Base-by-base conservation (phyloP, 441 rosid genomes). In the Populus hybrid region DNA sequence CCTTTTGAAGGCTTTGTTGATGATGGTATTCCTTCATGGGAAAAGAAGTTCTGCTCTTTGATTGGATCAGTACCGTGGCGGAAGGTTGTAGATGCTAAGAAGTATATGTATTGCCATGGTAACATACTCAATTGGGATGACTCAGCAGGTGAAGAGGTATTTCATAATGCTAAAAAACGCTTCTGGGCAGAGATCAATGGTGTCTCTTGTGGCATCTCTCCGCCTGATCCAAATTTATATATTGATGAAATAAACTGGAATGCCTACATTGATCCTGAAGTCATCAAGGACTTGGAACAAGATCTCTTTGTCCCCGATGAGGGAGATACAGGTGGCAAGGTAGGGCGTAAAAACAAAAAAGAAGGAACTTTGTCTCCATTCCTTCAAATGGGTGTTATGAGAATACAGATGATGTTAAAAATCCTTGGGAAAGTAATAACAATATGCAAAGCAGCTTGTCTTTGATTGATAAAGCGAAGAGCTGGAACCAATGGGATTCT, bases 11-110 rank as follows among this genome's bases (percentile, higher is more conserved):
- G 82, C 77, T 86, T 78, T 81, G 75, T 71, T 21, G 87, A 87
- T 35, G 95, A 92, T 84, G 90, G 90, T 63, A 87, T 93, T 77
- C 99, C 98, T 18, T 33, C 69, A 29, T 93, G 99, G 98, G 98
- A 93, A 76, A 95, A 90, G 91, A 86, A 80, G 78, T 95, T 92
- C 82, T 95, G 99, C 78, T 74, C 85, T 66, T 79, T 75, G 73
- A 82, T 95, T 40, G 99, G 97, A 78, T 82, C 83, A 76, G 88
- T 91, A 16, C 89, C 97, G 21, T 95, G 98, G 99, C 83, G 81
- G 82, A 92, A 91, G 89, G 79, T 95, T 74, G 89, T 92, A 20
- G 89, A 85, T 79, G 81, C 89, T 21, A 83, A 79, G 79, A 77
- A 80, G 75, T 88, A 84, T 64, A 84, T 86, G 80, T 82, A 72